Conservation (phyloP, 257 asterid species). For the Solanum habrochaites region DNA sequence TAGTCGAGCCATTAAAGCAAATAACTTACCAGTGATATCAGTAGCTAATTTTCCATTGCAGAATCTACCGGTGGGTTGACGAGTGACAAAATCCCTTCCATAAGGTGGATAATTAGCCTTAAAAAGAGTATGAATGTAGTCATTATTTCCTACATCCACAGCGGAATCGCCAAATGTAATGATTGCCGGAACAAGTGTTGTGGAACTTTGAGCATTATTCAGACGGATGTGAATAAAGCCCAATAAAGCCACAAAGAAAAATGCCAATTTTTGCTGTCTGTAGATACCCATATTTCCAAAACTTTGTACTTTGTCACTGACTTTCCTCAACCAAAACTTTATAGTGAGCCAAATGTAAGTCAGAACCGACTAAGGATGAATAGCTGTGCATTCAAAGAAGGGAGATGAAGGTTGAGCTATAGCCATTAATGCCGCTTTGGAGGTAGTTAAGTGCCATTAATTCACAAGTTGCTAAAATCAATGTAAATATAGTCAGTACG, state of each 20-base stretch:
- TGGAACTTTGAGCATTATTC: constrained; percentile 24
- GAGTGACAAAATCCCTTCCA: constrained; percentile 57
- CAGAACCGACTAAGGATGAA: background rate
- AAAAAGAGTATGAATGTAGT: constrained; percentile 46
- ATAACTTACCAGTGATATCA: constrained; percentile 64
- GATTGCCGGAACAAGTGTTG: constrained; percentile 59
- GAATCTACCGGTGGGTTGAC: constrained; percentile 75
- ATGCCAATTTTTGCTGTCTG: background rate
- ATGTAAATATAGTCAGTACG: background rate
- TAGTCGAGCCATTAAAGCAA: background rate
- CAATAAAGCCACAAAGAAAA: constrained; percentile 11
- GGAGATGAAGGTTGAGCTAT: constrained; percentile 21
- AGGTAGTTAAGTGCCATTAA: constrained; percentile 36
- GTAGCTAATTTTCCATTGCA: constrained; percentile 89
- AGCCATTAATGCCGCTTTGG: constrained; percentile 33
- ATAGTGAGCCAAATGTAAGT: background rate
- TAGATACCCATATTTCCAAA: constrained; percentile 9
- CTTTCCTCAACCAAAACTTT: background rate
- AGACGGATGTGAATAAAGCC: constrained; percentile 11
- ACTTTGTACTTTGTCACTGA: background rate
- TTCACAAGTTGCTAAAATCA: background rate
- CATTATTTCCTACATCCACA: constrained; percentile 84
- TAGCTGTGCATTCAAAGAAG: constrained; percentile 3
- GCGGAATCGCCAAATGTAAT: constrained; percentile 79
- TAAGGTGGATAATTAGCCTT: constrained; percentile 87